Conservation (phyloP, 129 eudicot genomes). For the Rutidosis leptorrhynchoides region DNA sequence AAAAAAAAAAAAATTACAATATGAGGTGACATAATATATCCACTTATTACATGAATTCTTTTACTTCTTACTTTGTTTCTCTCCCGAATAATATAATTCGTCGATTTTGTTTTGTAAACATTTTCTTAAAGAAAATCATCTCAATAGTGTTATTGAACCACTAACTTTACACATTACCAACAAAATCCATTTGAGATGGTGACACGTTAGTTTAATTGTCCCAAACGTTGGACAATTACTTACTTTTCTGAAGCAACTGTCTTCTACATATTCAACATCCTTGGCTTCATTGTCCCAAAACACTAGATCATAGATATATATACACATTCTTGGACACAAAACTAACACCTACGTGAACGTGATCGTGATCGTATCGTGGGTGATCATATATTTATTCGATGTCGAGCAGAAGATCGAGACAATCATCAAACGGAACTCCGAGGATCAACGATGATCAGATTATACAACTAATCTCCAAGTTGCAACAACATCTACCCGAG, state of each 20-base stretch:
- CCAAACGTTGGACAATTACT: too few species aligned
- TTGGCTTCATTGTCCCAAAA: slow-evolving; percentile 29
- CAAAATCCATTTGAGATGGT: too few species aligned
- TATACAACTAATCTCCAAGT: slow-evolving; percentile 68
- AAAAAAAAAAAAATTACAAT: too few species aligned
- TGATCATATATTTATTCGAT: slow-evolving; percentile 20
- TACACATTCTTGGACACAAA: slow-evolving; percentile 2
- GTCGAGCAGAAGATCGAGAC: slow-evolving; percentile 77
- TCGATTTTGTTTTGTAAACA: too few species aligned
- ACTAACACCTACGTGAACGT: not conserved
- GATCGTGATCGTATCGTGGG: not conserved
- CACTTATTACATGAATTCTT: too few species aligned
- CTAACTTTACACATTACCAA: too few species aligned
- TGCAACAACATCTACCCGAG: slow-evolving; percentile 81
- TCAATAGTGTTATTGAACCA: too few species aligned
- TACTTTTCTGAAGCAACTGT: slow-evolving; percentile 47
- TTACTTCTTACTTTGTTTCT: too few species aligned
- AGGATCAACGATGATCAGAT: slow-evolving; percentile 79
- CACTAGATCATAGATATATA: slow-evolving; percentile 3
- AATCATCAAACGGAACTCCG: slow-evolving; percentile 38
- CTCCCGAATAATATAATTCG: too few species aligned
- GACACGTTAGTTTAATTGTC: too few species aligned
- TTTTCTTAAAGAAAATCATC: too few species aligned
- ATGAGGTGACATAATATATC: too few species aligned
- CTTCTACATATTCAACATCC: slow-evolving; percentile 76